These are phyloP conservation scores for Lactifluus echinatus DNA, from an alignment of 768 basidiomycete species.

Conservation along the genomic window DNA sequence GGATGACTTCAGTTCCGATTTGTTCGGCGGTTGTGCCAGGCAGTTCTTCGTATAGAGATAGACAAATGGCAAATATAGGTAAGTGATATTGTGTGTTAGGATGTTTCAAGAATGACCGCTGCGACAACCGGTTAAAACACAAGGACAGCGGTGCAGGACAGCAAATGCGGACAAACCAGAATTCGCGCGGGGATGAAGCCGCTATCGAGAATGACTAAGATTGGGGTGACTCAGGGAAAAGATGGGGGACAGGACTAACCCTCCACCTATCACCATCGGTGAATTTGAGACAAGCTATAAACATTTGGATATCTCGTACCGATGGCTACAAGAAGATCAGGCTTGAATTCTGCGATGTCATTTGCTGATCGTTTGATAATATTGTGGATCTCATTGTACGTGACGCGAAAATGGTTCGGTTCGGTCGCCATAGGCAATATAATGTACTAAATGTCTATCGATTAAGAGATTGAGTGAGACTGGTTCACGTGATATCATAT, in stretches of 20 bases:
- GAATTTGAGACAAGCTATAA: not conserved
- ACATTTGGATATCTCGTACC: conserved; percentile 35
- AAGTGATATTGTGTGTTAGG: conserved; percentile 63
- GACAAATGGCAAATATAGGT: conserved; percentile 92
- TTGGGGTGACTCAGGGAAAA: conserved; percentile 14
- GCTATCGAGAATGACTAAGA: conserved; percentile 33
- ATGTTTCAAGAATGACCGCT: conserved; percentile 83
- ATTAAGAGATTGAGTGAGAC: no score
- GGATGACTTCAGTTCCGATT: conserved; percentile 76
- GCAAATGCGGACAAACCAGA: conserved; percentile 35
- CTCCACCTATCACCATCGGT: conserved; percentile 50
- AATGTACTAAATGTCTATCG: not conserved
- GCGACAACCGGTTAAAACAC: not conserved
- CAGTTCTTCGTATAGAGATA: conserved; percentile 90
- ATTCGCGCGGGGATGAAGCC: conserved; percentile 96
- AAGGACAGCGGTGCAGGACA: not conserved
- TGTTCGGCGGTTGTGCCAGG: conserved; percentile 64
- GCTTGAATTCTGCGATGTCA: conserved; percentile 71
- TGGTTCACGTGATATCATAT: not conserved
- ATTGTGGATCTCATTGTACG: conserved; percentile 92
- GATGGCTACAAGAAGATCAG: conserved; percentile 80
- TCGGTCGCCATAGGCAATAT: conserved; percentile 23
- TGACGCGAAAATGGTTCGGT: conserved; percentile 58
- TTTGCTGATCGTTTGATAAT: conserved; percentile 61
- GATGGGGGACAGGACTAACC: conserved; percentile 41